Conservation (phyloP, 495 filamentous ascomycete species). For the Annulohypoxylon moriforme region DNA sequence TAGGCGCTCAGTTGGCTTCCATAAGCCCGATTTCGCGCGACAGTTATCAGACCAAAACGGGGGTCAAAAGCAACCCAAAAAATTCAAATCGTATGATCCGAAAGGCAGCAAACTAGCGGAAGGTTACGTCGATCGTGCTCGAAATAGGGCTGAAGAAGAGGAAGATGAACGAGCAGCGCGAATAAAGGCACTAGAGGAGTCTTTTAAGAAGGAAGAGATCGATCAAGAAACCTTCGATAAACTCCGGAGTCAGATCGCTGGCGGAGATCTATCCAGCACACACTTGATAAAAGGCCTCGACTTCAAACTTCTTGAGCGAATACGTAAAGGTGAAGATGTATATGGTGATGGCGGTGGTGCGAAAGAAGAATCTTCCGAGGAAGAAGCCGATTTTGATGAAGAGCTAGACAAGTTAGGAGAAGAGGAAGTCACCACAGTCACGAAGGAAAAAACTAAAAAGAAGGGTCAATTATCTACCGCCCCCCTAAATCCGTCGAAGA, state of each 20-base stretch:
- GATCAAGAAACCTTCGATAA: constrained; percentile 78
- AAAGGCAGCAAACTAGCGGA: constrained; percentile 82
- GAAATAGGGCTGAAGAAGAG: constrained; percentile 63
- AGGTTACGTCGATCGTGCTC: constrained; percentile 89
- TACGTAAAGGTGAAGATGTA: constrained; percentile 80
- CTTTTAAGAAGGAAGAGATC: constrained; percentile 84
- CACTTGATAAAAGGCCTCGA: constrained; percentile 95
- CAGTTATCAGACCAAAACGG: constrained; percentile 84
- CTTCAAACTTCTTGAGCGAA: constrained; percentile 78
- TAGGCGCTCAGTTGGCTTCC: constrained; percentile 73
- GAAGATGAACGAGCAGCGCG: constrained; percentile 71
- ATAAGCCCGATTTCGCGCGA: constrained; percentile 78
- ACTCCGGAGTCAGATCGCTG: constrained; percentile 78
- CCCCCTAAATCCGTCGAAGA: constrained; percentile 68
- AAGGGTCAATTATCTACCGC: constrained; percentile 80
- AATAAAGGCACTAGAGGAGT: constrained; percentile 82
- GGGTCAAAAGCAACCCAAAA: constrained; percentile 66
- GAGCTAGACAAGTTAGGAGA: constrained; percentile 80
- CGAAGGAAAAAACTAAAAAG: constrained; percentile 68
- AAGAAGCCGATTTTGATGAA: constrained; percentile 70
- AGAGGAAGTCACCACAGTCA: constrained; percentile 67
- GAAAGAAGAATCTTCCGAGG: constrained; percentile 39
- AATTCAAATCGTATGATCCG: constrained; percentile 80
- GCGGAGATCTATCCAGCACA: constrained; percentile 80
- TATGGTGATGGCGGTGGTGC: constrained; percentile 54